phyloP scores from a whole-genome alignment of 169 alveolate species.

The Theileria parva region DNA sequence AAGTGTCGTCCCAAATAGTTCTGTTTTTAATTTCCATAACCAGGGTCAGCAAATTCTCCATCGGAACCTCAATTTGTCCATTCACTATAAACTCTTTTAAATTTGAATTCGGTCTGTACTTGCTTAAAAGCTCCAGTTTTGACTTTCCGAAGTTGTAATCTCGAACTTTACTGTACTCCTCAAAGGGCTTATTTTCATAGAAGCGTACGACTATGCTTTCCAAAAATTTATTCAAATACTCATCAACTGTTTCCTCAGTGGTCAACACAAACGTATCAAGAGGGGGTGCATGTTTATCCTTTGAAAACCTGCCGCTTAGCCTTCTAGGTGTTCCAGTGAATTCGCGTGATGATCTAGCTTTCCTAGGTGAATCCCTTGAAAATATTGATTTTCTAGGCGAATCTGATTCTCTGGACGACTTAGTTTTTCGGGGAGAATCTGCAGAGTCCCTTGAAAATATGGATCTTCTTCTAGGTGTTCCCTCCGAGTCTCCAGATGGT shows the following conservation, averaged over 20 bases:
- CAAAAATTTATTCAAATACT: conserved; percentile 3
- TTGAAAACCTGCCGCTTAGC: background rate
- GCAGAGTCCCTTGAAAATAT: background rate
- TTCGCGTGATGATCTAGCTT: background rate
- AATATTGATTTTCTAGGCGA: background rate
- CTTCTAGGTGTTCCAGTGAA: background rate
- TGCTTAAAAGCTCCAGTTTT: conserved; percentile 36
- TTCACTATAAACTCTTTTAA: conserved; percentile 57
- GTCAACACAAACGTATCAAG: background rate
- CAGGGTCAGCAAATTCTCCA: conserved; percentile 51
- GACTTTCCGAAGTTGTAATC: conserved; percentile 29
- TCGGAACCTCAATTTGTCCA: conserved; percentile 57
- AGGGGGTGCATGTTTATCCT: background rate
- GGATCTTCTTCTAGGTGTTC: background rate
- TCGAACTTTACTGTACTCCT: conserved; percentile 46
- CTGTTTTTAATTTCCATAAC: conserved; percentile 34
- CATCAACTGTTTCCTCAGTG: background rate
- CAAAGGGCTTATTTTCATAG: conserved; percentile 8
- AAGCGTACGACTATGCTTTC: conserved; percentile 12
- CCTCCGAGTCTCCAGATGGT: too few species aligned
- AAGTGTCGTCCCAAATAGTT: conserved; percentile 63
- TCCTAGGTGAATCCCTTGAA: background rate
- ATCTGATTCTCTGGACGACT: background rate
- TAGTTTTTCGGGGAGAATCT: background rate
- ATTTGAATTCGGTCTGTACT: conserved; percentile 3